phyloP scores from a whole-genome alignment of 305 asterid species.

The Solanum hybrid region DNA sequence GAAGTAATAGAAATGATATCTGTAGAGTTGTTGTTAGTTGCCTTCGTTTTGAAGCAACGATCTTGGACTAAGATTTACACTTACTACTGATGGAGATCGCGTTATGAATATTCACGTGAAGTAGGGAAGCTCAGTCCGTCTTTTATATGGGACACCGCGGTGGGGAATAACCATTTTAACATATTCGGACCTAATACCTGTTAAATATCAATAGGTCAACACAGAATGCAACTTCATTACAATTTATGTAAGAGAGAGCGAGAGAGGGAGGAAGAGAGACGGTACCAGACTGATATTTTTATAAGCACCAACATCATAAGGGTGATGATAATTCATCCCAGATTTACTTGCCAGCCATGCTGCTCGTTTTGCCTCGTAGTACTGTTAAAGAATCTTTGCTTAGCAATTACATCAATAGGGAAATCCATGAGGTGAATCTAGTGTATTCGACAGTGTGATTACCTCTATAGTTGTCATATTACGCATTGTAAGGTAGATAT shows the following conservation, averaged over 20 bases:
- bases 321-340: slow-evolving; percentile 65
- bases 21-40: neutral
- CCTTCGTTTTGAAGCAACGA: neutral
- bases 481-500: slow-evolving; percentile 61
- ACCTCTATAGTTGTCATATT: slow-evolving; percentile 96
- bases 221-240: neutral
- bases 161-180: slow-evolving; percentile 85
- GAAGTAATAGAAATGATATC: neutral
- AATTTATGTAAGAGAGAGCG: slow-evolving; percentile 8
- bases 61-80: neutral
- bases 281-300: slow-evolving; percentile 62
- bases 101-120: slow-evolving; percentile 40
- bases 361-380: slow-evolving; percentile 66
- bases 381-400: slow-evolving; percentile 28
- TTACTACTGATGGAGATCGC: neutral
- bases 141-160: slow-evolving; percentile 64
- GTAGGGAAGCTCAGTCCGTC: slow-evolving; percentile 78
- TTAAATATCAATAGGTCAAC: neutral
- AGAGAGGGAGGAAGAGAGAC: neutral
- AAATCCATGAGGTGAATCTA: neutral
- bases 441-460: neutral
- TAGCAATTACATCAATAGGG: neutral
- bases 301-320: slow-evolving; percentile 63
- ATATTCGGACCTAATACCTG: slow-evolving; percentile 81
- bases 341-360: slow-evolving; percentile 93